A percentile compares a stretch with the other conserved stretches of the same genome.
phyloP scores from a whole-genome alignment of 768 basidiomycete genomes.

The Calocybe cyanea region DNA sequence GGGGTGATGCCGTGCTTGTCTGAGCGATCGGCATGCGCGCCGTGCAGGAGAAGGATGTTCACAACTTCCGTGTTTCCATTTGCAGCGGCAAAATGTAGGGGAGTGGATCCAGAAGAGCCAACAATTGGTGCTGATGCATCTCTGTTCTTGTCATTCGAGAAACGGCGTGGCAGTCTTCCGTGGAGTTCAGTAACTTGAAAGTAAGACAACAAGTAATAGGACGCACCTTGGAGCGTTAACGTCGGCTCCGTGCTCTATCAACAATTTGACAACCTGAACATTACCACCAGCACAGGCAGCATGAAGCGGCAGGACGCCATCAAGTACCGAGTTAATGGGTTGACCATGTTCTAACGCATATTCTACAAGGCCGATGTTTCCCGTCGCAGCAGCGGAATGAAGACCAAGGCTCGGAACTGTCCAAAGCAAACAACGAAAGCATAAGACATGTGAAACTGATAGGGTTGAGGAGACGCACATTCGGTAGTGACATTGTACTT shows the following conservation, averaged over 20 bases:
- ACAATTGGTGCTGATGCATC: conserved; percentile 68
- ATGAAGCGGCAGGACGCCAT: conserved; percentile 95
- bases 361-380: conserved; percentile 89
- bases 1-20: conserved; percentile 94
- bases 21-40: conserved; percentile 73
- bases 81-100: conserved; percentile 95
- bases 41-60: conserved; percentile 75
- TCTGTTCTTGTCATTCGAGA: conserved; percentile 65
- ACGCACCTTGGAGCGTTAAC: conserved; percentile 88
- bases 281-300: conserved; percentile 91
- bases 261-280: conserved; percentile 79
- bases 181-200: conserved; percentile 5
- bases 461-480: conserved; percentile 33
- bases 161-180: conserved; percentile 65
- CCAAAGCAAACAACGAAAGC: conserved; percentile 4
- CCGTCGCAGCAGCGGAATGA: conserved; percentile 74
- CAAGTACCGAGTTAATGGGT: conserved; percentile 92
- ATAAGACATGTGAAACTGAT: background rate
- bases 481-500: conserved; percentile 59
- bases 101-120: conserved; percentile 85
- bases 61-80: conserved; percentile 85
- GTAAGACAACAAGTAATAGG: conserved; percentile 10
- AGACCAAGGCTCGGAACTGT: conserved; percentile 76
- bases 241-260: conserved; percentile 95
- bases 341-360: conserved; percentile 94